Evolutionary conservation across 768 basidiomycete genomes (phyloP), one percentile per base, ranked within the genome.

Genomic region (Exsudoporus frostii): DNA sequence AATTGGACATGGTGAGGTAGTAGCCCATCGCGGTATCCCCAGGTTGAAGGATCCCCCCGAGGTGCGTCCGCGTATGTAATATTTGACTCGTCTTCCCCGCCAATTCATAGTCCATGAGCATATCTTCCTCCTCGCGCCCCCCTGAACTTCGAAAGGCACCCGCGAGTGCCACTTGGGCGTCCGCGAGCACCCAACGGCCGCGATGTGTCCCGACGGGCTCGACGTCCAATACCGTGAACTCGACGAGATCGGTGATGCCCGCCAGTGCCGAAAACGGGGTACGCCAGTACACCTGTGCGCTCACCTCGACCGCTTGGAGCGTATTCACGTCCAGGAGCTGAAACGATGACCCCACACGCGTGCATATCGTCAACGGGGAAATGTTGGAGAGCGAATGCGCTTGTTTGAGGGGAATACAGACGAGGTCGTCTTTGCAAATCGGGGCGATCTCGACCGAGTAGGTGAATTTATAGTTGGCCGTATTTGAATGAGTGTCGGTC

Each of bases 391-490:
- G 74, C 17, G 83, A 74, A 9, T 87, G 85, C 0, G 97, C 94
- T 60, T 87, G 85, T 64, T 92, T 91, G 11, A 74, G 70, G 3
- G 94, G 92, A 33, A 99, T 78, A 67, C 90, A 92, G 20, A 98
- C 88, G 25, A 99, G 82, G 71, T 99, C 97, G 67, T 98, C 97
- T 69, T 98, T 98, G 78, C 97, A 99, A 51, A 99, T 84, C 0
- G 97, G 94, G 5, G 88, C 83, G 65, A 99, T 97, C 73, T 98
- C 96, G 60, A 98, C 90, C 5, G 95, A 97, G 77, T 92, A 98
- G 5, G 94, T 93, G 72, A 90, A 95, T 73, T 96, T 98, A 80
- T 90, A 97, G 73, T 92, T 98, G 32, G 96, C 90, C 4, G 94
- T 97, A 59, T 82, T 83, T 44, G 88, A 83, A 70, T 99, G 96